Evolutionary conservation across 2,329 filamentous ascomycete species (phyloP), one percentile per base, ranked within the genome.

Genomic region (Ambrosiella cleistominuta): DNA sequence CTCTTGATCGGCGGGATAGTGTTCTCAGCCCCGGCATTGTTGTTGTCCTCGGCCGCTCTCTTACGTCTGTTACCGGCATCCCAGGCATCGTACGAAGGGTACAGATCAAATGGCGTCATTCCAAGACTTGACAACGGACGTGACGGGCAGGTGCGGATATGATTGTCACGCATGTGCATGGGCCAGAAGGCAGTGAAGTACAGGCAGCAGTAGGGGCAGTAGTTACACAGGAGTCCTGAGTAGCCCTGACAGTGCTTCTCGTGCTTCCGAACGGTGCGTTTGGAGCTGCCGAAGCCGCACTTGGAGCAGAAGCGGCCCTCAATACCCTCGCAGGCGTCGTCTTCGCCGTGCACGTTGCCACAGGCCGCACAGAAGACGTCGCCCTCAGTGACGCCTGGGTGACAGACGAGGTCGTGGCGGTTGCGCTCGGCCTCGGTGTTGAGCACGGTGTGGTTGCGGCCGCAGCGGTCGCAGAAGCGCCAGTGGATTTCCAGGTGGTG

Each of bases 381-480:
- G 2, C 62, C 62, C 3, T 56, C 60, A 2, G 38, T 56, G 11
- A 63, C 63, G 1, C 59, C 58, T 4, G 64, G 64, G 4, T 63
- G 61, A 15, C 64, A 65, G 12, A 59, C 8, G 2, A 54, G 54
- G 49, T 65, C 62, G 35, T 65, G 64, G n/a, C 61, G 59, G 8
- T 62, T 45, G 49, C 64, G 63, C 13, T 65, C 64, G 4, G 17
- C 45, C 6, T 39, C 51, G 17, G 54, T 42, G 36, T 44, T 51
- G 38, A 64, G 57, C n/a, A 47, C 15, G 1, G n/a, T 38, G 50
- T 65, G 64, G 51, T 64, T 59, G 8, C 64, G 62, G 11, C 64
- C 61, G 39, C 64, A 65, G 19, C 64, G 64, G 42, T 65, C 64
- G 54, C 64, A 65, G 59, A 62, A 65, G 4, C 19, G 38, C 52